Percentiles rank a stretch among this genome's conserved stretches.
Evolutionary conservation across 352 stramenopile species (phyloP).

Genomic region (Blastocystis sp.): DNA sequence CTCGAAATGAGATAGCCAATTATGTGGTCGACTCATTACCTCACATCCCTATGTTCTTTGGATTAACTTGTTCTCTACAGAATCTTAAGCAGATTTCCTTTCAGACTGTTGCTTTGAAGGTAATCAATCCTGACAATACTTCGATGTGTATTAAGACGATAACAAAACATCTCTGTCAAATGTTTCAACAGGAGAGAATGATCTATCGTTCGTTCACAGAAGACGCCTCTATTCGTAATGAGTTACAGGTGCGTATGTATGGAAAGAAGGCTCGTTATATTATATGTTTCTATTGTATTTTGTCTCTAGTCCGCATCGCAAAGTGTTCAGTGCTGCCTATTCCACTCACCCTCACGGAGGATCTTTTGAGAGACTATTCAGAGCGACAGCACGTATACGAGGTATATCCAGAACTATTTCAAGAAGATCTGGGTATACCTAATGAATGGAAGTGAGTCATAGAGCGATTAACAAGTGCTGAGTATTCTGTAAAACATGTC

Average conservation of each 20-base stretch:
- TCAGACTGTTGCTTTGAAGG: too few species aligned
- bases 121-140: too few species aligned
- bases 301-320: background rate
- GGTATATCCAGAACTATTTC: conserved; percentile 2
- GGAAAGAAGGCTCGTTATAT: background rate
- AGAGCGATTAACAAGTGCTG: too few species aligned
- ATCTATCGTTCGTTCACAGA: too few species aligned
- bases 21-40: background rate
- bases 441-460: too few species aligned
- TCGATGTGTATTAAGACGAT: too few species aligned
- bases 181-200: too few species aligned
- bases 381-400: background rate
- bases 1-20: background rate
- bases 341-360: background rate
- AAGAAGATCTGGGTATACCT: background rate
- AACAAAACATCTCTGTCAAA: too few species aligned
- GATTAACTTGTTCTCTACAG: background rate
- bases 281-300: background rate
- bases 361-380: background rate
- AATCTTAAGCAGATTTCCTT: too few species aligned
- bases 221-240: too few species aligned
- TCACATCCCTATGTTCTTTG: background rate
- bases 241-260: background rate
- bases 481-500: too few species aligned
- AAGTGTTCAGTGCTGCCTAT: background rate